phyloP scores from a whole-genome alignment of 257 asterid species.

The Capsicum chinense region DNA sequence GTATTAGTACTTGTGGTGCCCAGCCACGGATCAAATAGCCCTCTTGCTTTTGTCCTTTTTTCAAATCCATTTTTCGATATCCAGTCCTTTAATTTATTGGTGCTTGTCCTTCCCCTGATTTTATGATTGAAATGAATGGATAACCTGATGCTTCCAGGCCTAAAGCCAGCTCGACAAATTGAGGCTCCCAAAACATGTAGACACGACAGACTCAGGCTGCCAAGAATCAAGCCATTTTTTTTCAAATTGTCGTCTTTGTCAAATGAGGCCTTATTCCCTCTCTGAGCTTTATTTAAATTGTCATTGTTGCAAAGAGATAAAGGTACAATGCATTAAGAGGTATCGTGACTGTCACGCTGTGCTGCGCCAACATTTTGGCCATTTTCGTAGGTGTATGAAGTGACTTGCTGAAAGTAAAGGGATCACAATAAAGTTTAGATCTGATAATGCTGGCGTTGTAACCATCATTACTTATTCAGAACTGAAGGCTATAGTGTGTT shows the following conservation, averaged over 20 bases:
- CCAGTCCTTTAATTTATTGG: not conserved
- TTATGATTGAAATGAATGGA: not conserved
- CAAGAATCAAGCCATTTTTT: no score
- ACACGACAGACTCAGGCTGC: no score
- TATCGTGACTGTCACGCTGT: conserved; percentile 4
- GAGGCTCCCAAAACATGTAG: no score
- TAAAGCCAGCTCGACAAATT: no score
- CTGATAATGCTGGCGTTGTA: not conserved
- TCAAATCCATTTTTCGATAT: not conserved
- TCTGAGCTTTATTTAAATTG: no score
- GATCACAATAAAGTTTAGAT: not conserved
- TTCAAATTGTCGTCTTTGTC: no score
- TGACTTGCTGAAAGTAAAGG: conserved; percentile 16
- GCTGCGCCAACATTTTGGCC: not conserved
- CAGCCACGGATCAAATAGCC: not conserved
- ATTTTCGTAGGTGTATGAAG: not conserved
- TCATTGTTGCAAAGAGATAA: no score
- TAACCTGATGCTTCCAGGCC: no score
- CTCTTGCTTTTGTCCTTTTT: not conserved
- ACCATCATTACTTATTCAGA: not conserved
- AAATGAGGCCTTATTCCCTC: no score
- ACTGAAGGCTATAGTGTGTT: not conserved
- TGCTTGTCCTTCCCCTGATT: not conserved
- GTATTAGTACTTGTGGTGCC: not conserved
- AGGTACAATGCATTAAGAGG: not conserved